Conservation (phyloP, 192 early-diverging fungal genomes). For the Phycomyces blakesleeanus region DNA sequence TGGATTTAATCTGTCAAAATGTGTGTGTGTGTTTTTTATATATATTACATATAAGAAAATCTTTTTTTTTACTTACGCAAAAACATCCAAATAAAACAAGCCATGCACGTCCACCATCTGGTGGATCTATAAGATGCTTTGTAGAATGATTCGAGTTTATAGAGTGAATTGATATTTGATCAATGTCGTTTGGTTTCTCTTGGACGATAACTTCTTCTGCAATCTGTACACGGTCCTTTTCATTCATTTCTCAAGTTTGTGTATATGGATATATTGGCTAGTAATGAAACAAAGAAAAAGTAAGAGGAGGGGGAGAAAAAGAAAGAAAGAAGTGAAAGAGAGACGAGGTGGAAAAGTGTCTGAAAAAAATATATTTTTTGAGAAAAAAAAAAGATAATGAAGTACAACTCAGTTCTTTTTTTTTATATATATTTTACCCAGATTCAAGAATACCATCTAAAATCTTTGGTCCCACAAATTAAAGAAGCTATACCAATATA, state of each 20-base stretch:
- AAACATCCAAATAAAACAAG: conserved; percentile 22
- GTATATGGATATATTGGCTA: no score
- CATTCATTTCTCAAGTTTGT: no score
- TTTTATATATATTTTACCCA: no score
- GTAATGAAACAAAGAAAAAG: not conserved
- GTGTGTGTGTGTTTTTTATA: no score
- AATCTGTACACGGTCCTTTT: not conserved
- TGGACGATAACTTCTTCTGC: not conserved
- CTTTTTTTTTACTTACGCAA: conserved; percentile 27
- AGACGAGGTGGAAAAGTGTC: no score
- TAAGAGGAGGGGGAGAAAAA: no score
- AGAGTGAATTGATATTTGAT: not conserved
- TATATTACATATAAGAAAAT: not conserved
- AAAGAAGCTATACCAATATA: no score
- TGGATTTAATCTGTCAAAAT: no score
- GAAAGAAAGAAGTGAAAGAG: no score
- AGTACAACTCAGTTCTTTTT: no score
- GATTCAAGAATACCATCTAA: no score
- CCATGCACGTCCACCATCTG: conserved; percentile 21
- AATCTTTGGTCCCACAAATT: no score
- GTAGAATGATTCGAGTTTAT: not conserved
- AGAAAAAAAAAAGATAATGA: not conserved
- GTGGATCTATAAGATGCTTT: conserved; percentile 3
- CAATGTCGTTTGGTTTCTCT: not conserved
- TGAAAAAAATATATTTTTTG: conserved; percentile 11